Evolutionary conservation across 129 eudicot genomes (phyloP), one percentile per base, ranked within the genome.

Genomic region (Escallonia rubra): DNA sequence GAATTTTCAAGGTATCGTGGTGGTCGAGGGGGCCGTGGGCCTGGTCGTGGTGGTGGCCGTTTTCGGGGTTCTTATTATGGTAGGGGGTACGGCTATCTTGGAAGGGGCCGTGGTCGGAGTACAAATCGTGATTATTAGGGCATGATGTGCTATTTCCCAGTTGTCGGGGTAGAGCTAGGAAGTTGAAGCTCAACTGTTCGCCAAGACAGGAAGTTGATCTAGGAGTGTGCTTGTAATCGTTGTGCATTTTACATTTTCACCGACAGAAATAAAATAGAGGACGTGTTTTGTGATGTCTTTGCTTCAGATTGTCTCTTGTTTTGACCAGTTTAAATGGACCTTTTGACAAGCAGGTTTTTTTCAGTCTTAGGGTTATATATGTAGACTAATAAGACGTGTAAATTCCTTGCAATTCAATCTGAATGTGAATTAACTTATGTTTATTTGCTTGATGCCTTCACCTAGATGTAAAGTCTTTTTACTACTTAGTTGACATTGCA

Each of bases 1-100:
- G 97, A 87, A 16, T 91, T 65, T 66, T 83, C 93, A 64, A 91
- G 97, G 63, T 81, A 85, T 65, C 78, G 96, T 9, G 97, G 95
- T 46, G 90, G 97, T 61, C 78, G 97, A 4, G 96, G 97, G 41
- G 90, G 94, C 1, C 86, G 88, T 61, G 78, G 86, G 9, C 78
- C 74, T 47, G 71, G 76, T 53, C 86, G 84, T 41, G 98, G 96
- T 39, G 98, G 96, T 42, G 96, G 93, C 48, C 80, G 89, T 69
- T 66, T 67, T 11, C 84, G 98, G 46, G 86, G 85, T 2, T 73
- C 76, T 47, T 73, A 79, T 40, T 43, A 71, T 61, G 86, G 80
- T 64, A 80, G 86, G 71, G 82, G 82, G 41, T 7, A 83, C 64
- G 88, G 96, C n/a, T 85, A 91, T 74, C 79, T 10, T 4, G 74